Evolutionary conservation across 805 yeast genomes (phyloP).

Genomic region (Myxozyma neotropica): DNA sequence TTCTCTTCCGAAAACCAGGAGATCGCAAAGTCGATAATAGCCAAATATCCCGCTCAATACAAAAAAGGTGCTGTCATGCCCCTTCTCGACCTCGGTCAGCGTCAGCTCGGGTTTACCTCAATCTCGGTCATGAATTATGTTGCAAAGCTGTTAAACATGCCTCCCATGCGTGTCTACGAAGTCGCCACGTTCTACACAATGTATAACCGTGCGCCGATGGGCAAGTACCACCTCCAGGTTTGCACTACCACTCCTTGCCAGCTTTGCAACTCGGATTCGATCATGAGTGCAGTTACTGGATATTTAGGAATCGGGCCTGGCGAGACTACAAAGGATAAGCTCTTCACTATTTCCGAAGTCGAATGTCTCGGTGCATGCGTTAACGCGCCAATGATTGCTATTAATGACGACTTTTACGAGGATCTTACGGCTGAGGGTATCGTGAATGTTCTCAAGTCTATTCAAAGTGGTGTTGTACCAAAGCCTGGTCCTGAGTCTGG

Average conservation of each 20-base stretch:
- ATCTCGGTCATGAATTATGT: slow-evolving; percentile 88
- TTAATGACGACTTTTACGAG: slow-evolving; percentile 81
- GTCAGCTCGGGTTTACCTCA: slow-evolving; percentile 83
- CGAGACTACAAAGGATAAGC: slow-evolving; percentile 71
- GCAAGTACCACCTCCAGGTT: slow-evolving; percentile 78
- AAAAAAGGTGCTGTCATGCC: slow-evolving; percentile 91
- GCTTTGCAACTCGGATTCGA: slow-evolving; percentile 78
- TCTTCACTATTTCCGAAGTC: slow-evolving; percentile 82
- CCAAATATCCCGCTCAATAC: slow-evolving; percentile 83
- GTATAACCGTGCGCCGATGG: slow-evolving; percentile 86
- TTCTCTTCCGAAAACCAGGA: slow-evolving; percentile 64
- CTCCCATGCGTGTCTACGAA: slow-evolving; percentile 89
- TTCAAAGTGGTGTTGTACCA: slow-evolving; percentile 64
- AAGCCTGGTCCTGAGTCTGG: slow-evolving; percentile 70
- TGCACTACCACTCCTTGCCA: slow-evolving; percentile 92
- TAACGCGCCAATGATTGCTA: slow-evolving; percentile 84
- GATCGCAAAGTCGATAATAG: slow-evolving; percentile 71
- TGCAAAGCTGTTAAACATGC: slow-evolving; percentile 80
- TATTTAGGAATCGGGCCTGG: slow-evolving; percentile 71
- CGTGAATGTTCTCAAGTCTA: slow-evolving; percentile 59
- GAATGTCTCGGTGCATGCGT: slow-evolving; percentile 93
- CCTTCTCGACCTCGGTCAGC: slow-evolving; percentile 79
- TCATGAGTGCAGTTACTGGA: slow-evolving; percentile 67
- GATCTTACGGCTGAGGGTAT: slow-evolving; percentile 74
- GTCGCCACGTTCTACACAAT: slow-evolving; percentile 91